These are phyloP conservation scores for Magnaporthiopsis incrustans DNA, from an alignment of 2,329 filamentous ascomycete genomes.

Conservation along the genomic window DNA sequence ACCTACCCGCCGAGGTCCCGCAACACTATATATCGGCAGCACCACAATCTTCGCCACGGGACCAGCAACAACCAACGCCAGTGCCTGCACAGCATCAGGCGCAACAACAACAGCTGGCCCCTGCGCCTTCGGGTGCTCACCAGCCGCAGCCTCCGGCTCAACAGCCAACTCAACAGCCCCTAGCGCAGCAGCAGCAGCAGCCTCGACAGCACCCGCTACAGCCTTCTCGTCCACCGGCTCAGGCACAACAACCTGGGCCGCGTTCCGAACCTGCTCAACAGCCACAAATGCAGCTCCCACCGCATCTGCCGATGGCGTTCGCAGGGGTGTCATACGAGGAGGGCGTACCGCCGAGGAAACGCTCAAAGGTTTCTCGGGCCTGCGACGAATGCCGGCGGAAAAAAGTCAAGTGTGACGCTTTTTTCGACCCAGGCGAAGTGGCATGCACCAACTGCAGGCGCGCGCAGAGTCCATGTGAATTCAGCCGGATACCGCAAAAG, in stretches of 20 bases:
- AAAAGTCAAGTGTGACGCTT: constrained; percentile 83
- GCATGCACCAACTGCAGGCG: constrained; percentile 77
- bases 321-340: constrained; percentile 32
- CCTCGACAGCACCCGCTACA: constrained; percentile 13
- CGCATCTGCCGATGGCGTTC: constrained; percentile 30
- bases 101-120: neutral
- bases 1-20: neutral
- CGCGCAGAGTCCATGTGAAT: constrained; percentile 69
- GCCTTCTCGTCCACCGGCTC: constrained; percentile 15
- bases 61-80: constrained; percentile 14
- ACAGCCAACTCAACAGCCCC: constrained; percentile 8
- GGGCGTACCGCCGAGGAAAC: constrained; percentile 60
- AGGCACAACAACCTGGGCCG: constrained; percentile 16
- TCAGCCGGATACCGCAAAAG: constrained; percentile 83
- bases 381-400: constrained; percentile 86
- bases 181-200: neutral
- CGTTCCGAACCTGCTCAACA: constrained; percentile 14
- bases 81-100: constrained; percentile 11
- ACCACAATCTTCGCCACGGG: constrained; percentile 11
- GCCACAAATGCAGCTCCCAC: constrained; percentile 20
- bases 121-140: neutral
- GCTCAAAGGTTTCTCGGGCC: constrained; percentile 79
- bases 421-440: constrained; percentile 62
- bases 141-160: constrained; percentile 15
- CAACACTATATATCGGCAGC: neutral